Base-by-base conservation (phyloP, 2,329 filamentous ascomycete species). In the Teratosphaeria viscida region DNA sequence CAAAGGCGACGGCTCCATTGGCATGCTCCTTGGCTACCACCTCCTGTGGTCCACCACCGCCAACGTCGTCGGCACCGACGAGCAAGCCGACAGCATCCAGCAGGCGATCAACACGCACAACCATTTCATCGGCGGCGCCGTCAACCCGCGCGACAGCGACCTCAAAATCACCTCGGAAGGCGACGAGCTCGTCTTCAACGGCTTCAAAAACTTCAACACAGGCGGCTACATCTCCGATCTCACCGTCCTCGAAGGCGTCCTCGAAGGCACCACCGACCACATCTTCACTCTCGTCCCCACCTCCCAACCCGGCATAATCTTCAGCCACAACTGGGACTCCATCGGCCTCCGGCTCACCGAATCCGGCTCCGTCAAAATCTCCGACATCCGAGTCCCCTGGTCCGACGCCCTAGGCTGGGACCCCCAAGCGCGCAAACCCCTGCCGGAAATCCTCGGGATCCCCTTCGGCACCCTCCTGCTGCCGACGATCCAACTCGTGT, bases 201-300 rank as follows among this genome's bases (percentile, higher is more conserved):
- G 85, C 1, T 78, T 77, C 71, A 88, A 88, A 70, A 77, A 81
- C 71, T 87, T 87, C 76, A 87, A 85, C 67, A 88, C 85, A 0
- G 85, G 85, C 0, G 85, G 84, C 29, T 84, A 86, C 0, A 77
- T 88, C 2, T 86, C 83, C 0, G 85, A 88, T 60, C 72, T 87
- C 23, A 86, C 84, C 0, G 82, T 87, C 0, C 77, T 88, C 0
- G 85, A 88, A 65, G 85, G 85, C 23, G 80, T 83, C 0, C 73
- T 80, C n/a, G 78, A 82, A 5, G 80, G 77, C 19, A 85, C 82
- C 0, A 75, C 78, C 4, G 75, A 84, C 57, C 84, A 87, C 65
- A 82, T 87, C 60, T 87, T 86, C 66, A 81, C 84, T 2, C 71
- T 86, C 26, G 83, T 84, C 1, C 76, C 77, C 5, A 86, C 84